phyloP scores from a whole-genome alignment of 768 basidiomycete genomes.

The Suillus subaureus region DNA sequence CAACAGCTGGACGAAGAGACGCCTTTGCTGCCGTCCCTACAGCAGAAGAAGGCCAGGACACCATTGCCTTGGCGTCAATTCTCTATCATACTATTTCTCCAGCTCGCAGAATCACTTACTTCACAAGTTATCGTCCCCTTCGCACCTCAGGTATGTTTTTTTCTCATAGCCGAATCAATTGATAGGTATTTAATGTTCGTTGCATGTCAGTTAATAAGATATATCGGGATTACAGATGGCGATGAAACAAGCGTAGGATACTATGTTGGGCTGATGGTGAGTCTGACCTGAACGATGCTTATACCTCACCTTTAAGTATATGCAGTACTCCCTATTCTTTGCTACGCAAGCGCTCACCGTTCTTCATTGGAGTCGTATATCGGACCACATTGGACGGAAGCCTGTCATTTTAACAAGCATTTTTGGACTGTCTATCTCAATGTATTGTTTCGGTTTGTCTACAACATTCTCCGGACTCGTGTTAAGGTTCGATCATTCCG shows the following conservation, averaged over 20 bases:
- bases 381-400: constrained; percentile 73
- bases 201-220: constrained; percentile 56
- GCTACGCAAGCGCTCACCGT: constrained; percentile 75
- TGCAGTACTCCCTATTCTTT: constrained; percentile 77
- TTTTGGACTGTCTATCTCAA: constrained; percentile 64
- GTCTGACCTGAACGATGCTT: constrained; percentile 13
- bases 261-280: constrained; percentile 74
- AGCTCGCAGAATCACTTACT: constrained; percentile 77
- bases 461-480: constrained; percentile 68
- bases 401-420: constrained; percentile 72
- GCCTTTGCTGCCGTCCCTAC: constrained; percentile 47
- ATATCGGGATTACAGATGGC: constrained; percentile 68
- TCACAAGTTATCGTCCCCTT: constrained; percentile 79
- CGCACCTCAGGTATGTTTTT: constrained; percentile 58
- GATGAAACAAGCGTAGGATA: constrained; percentile 73
- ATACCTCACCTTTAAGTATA: constrained; percentile 8
- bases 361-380: constrained; percentile 73
- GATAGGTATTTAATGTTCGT: neutral
- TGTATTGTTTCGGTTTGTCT: constrained; percentile 78
- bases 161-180: neutral
- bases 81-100: constrained; percentile 67
- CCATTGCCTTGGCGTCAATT: constrained; percentile 75
- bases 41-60: constrained; percentile 42
- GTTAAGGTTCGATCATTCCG: constrained; percentile 33
- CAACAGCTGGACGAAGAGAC: constrained; percentile 58